Conservation (phyloP, 2,329 filamentous ascomycete species). For the Periglandula ipomoeae region DNA sequence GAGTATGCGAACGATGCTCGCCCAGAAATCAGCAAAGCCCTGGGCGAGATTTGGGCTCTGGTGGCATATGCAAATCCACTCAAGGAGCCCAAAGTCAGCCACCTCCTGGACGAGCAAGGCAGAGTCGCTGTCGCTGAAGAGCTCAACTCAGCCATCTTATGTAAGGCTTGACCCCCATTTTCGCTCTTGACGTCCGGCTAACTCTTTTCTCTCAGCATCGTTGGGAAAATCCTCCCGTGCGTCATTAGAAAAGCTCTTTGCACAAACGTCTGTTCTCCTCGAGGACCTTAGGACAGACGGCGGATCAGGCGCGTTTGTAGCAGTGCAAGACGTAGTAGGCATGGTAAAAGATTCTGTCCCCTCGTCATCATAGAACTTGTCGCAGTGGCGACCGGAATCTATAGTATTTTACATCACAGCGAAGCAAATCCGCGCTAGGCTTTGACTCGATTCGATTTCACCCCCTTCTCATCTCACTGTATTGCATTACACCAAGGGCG, state of each 20-base stretch:
- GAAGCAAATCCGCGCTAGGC: no score
- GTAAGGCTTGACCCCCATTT: conserved; percentile 40
- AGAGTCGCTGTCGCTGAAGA: conserved; percentile 80
- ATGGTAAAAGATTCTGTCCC: conserved; percentile 26
- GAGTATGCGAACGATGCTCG: conserved; percentile 68
- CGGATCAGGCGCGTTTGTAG: conserved; percentile 75
- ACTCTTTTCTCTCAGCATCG: conserved; percentile 49
- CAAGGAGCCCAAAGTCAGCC: conserved; percentile 62
- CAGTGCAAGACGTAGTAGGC: conserved; percentile 39
- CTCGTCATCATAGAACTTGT: background rate
- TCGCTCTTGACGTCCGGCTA: background rate
- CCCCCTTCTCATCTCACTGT: background rate
- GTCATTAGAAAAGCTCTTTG: conserved; percentile 74
- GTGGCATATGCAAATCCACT: conserved; percentile 80
- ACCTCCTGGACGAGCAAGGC: conserved; percentile 67
- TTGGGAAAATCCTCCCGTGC: conserved; percentile 83
- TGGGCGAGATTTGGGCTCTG: conserved; percentile 80
- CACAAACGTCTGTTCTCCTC: conserved; percentile 80
- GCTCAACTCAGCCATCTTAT: conserved; percentile 83
- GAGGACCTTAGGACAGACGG: conserved; percentile 73
- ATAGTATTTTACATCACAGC: no score
- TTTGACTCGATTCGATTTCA: background rate
- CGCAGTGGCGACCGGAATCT: no score
- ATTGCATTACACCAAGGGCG: conserved; percentile 1
- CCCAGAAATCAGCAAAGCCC: conserved; percentile 59